phyloP scores from a whole-genome alignment of 2,329 filamentous ascomycete genomes.

The Pseudogymnoascus sp. region DNA sequence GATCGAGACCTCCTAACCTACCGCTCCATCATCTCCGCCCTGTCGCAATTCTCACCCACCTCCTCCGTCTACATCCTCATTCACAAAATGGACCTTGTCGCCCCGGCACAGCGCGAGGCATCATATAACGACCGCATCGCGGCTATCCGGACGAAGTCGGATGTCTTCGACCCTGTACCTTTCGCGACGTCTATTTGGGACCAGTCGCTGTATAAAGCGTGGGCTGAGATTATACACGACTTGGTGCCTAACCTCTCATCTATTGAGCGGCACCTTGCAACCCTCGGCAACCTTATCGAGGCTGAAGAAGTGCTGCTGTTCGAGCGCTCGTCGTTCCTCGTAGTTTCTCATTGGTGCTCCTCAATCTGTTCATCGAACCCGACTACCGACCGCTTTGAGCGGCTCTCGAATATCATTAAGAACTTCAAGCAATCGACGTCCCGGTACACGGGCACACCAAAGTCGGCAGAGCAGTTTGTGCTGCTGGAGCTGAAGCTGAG shows the following conservation, averaged over 20 bases:
- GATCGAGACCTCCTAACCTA: conserved; percentile 90
- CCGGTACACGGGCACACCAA: conserved; percentile 71
- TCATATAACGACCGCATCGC: conserved; percentile 79
- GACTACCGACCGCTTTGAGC: conserved; percentile 86
- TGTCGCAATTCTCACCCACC: conserved; percentile 71
- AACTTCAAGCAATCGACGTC: conserved; percentile 85
- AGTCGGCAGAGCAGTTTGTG: conserved; percentile 71
- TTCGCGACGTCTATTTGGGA: conserved; percentile 99
- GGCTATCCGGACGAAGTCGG: conserved; percentile 69
- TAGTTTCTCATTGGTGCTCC: conserved; percentile 85
- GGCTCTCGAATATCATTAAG: conserved; percentile 95
- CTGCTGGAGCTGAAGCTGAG: conserved; percentile 73
- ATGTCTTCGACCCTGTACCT: conserved; percentile 66
- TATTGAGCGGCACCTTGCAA: conserved; percentile 78
- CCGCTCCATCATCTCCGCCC: conserved; percentile 77
- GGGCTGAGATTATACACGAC: conserved; percentile 96
- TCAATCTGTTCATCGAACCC: conserved; percentile 70
- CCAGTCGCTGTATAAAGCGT: conserved; percentile 94
- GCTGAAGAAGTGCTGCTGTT: conserved; percentile 92
- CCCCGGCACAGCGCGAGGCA: conserved; percentile 65
- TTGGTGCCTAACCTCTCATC: conserved; percentile 86
- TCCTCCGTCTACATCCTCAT: conserved; percentile 91
- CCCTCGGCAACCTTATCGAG: conserved; percentile 76
- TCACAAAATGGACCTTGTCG: conserved; percentile 98
- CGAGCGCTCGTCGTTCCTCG: conserved; percentile 90